Evolutionary conservation across 2,329 filamentous ascomycete species (phyloP), one percentile per base, ranked within the genome.

Genomic region (Diaporthe longicolla): DNA sequence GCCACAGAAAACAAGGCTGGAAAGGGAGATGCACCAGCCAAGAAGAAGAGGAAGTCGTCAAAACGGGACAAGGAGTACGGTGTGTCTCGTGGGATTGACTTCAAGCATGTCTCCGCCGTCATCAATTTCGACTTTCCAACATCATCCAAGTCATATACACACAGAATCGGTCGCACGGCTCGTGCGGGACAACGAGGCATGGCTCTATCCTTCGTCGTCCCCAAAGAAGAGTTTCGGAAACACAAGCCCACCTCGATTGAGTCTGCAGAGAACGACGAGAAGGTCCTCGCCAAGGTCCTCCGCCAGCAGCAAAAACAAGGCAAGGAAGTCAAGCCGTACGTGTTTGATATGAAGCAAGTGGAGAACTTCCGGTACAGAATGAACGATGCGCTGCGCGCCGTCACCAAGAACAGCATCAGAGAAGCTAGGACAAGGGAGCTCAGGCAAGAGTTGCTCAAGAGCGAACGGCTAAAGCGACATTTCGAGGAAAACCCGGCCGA

Each of bases 401-500:
- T 99, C 3, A 99, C 97, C 13, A 92, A 94, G 74, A 93, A 97
- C 35, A 94, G 96, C 0, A 91, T 99, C 58, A 93, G 96, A 77
- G 95, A 98, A 85, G 96, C 97, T 3, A 90, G 97, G 66, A 94
- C 94, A 13, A 91, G 94, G 74, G 96, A 99, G 84, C 89, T 99
- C 73, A 90, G 94, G 71, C 92, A 96, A 82, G 97, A 98, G 82
- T 88, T 99, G 17, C 88, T 98, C 79, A 97, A 97, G 85, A 96
- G 93, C 77, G 96, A 98, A 81, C 98, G 98, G 84, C 86, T 99
- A 71, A 95, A 97, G 84, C 90, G 95, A 69, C 95, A 98, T 86
- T 99, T 98, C 80, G 97, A 98, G 81, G 97, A 99, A 83, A 98
- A 99, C 82, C 97, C 97, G 0, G 91, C 93, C 43, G 96, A 98